Evolutionary conservation across 352 stramenopile genomes (phyloP), one percentile per base, ranked within the genome.

Genomic region (Globisporangium solare): DNA sequence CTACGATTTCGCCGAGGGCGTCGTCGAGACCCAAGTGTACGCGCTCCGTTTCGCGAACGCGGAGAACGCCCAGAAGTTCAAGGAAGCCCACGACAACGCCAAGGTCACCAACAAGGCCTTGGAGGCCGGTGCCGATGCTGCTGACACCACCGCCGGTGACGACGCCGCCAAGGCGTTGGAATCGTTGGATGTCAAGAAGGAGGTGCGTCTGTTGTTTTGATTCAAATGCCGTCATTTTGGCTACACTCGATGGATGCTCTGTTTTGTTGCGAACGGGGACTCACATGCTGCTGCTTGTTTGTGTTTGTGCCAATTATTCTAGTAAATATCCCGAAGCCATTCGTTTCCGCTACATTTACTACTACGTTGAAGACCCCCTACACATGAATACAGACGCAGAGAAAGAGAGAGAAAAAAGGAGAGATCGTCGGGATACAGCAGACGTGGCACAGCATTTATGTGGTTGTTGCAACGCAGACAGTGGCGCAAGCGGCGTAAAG

Each of bases 1-100:
- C 72, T 99, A 97, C 81, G 97, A 99, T 77, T 99, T 98, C 73
- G 76, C 92, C 10, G 95, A 98, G 43, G 96, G 95, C 58, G 83
- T 96, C 56, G 79, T 98, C 64, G 86, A 97, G 75, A 74, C 79
- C 59, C 83, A 95, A 64, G 81, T 90, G 27, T 97, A 96, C 57
- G 89, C 89, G 27, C 73, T 97, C 54, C 86, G 95, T 58, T 99
- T 99, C 75, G 89, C 83, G 51, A 97, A 98, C 73, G 88, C 90
- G 11, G 96, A 99, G 66, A 95, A 97, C 68, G 96, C 96, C 22
- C 75, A 94, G 56, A 95, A 98, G 70, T 99, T 99, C 82, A 98
- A 99, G 77, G 86, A 97, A 31, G 95, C 90, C 52, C 97, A 98
- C 76, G 79, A 93, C 55, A 74, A 88, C 63, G 88, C 80, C 67